Percentiles rank a stretch among this genome's conserved stretches.
These are phyloP conservation scores for Zoysia matrella DNA, from an alignment of 202 grass and related monocot genomes.

Conservation along the genomic window DNA sequence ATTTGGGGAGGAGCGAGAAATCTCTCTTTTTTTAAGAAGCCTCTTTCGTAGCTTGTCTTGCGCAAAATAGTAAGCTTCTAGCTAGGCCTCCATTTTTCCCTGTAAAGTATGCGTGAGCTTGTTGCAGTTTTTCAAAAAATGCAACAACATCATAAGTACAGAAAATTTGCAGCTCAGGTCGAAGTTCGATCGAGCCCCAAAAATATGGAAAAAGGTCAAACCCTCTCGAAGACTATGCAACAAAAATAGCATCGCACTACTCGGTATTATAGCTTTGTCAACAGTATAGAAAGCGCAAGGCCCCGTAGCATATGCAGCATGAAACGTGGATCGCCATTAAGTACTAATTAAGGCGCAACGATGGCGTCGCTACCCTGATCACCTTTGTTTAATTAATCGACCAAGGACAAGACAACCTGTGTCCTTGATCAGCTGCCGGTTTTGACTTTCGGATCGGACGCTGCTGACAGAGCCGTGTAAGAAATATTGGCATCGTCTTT, in stretches of 20 bases:
- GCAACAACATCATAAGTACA: not conserved
- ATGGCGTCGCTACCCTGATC: slow-evolving; percentile 29
- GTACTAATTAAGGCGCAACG: slow-evolving; percentile 47
- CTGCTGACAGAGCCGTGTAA: slow-evolving; percentile 6
- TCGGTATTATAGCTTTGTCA: not conserved
- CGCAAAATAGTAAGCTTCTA: not conserved
- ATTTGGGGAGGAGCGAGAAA: not conserved
- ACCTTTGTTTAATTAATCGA: slow-evolving; percentile 45
- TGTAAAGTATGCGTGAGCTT: not conserved
- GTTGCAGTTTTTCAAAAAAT: not conserved
- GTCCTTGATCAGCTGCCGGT: slow-evolving; percentile 37
- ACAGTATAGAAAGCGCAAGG: slow-evolving; percentile 2
- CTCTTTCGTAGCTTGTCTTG: not conserved
- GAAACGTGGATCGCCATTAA: slow-evolving; percentile 60
- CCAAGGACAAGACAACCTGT: slow-evolving; percentile 1
- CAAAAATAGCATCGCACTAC: not conserved
- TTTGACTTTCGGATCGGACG: slow-evolving; percentile 52
- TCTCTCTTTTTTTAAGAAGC: too few species aligned
- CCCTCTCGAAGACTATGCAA: not conserved
- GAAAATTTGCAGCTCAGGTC: not conserved
- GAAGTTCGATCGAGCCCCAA: not conserved
- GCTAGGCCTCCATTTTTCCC: not conserved
- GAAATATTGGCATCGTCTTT: not conserved
- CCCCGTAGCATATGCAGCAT: slow-evolving; percentile 45
- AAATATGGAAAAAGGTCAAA: not conserved